A percentile compares a stretch with the other conserved stretches of the same genome.
phyloP scores from a whole-genome alignment of 305 asterid genomes.

The Fraxinus baroniana region DNA sequence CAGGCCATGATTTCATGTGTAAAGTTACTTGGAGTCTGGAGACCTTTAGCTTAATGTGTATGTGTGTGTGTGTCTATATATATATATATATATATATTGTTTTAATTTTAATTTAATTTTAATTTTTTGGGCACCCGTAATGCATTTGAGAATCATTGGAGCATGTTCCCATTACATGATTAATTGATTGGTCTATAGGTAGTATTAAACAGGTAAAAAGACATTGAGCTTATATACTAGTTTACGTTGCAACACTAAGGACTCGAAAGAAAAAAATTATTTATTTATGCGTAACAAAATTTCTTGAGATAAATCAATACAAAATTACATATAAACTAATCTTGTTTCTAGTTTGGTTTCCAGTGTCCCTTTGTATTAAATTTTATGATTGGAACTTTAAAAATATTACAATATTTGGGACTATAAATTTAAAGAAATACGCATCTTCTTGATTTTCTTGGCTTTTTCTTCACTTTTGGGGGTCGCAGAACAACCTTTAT shows the following conservation, averaged over 20 bases:
- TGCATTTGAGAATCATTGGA: too few relatives aligned
- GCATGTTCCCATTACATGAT: too few relatives aligned
- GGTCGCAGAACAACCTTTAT: conserved; percentile 79
- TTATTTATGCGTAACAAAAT: background rate
- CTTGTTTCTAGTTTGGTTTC: background rate
- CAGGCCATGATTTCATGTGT: too few relatives aligned
- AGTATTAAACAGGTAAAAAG: too few relatives aligned
- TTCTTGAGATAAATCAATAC: background rate
- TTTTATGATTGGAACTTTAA: background rate
- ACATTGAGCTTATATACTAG: background rate
- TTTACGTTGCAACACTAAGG: background rate
- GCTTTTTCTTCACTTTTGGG: conserved; percentile 62
- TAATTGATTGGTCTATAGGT: background rate
- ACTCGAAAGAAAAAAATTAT: too few relatives aligned
- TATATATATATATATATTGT: too few relatives aligned
- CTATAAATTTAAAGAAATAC: conserved; percentile 43
- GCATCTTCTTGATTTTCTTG: conserved; percentile 54
- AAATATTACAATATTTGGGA: background rate
- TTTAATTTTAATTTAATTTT: too few relatives aligned
- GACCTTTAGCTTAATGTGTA: too few relatives aligned
- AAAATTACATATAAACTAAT: background rate
- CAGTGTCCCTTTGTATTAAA: background rate
- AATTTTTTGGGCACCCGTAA: too few relatives aligned
- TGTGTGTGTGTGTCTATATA: too few relatives aligned
- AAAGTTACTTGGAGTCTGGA: too few relatives aligned